Conservation (phyloP, 176 grass and related monocot genomes). For the Triticum timopheevii region DNA sequence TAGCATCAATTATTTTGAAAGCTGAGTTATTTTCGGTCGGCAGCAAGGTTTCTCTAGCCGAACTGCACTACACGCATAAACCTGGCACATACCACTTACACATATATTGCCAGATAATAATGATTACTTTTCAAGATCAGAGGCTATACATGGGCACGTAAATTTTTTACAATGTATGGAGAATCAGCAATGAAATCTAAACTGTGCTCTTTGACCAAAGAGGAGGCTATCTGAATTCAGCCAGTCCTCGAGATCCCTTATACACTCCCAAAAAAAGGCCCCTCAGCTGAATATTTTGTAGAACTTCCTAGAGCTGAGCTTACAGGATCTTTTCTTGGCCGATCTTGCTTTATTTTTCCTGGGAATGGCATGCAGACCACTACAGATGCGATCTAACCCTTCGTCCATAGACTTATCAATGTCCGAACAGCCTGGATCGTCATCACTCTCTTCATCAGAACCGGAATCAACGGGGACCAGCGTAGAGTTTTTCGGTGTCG, state of each 20-base stretch:
- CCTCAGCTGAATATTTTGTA: neutral
- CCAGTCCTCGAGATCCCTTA: neutral
- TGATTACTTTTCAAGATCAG: too few relatives aligned
- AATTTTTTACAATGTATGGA: neutral
- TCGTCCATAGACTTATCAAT: neutral
- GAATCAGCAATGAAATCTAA: neutral
- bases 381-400: neutral
- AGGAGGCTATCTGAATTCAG: neutral
- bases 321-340: neutral
- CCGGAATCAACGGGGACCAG: neutral
- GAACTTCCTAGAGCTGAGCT: neutral
- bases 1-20: too few relatives aligned
- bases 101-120: too few relatives aligned
- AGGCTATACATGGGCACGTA: neutral
- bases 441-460: neutral
- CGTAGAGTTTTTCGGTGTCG: neutral
- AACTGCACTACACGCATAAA: too few relatives aligned
- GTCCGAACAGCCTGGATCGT: neutral
- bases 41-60: too few relatives aligned
- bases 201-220: neutral
- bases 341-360: neutral
- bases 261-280: neutral
- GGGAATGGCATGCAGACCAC: neutral
- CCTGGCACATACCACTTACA: too few relatives aligned
- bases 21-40: too few relatives aligned